These are phyloP conservation scores for Knoxdaviesia proteae DNA, from an alignment of 2,329 filamentous ascomycete species.

Conservation along the genomic window DNA sequence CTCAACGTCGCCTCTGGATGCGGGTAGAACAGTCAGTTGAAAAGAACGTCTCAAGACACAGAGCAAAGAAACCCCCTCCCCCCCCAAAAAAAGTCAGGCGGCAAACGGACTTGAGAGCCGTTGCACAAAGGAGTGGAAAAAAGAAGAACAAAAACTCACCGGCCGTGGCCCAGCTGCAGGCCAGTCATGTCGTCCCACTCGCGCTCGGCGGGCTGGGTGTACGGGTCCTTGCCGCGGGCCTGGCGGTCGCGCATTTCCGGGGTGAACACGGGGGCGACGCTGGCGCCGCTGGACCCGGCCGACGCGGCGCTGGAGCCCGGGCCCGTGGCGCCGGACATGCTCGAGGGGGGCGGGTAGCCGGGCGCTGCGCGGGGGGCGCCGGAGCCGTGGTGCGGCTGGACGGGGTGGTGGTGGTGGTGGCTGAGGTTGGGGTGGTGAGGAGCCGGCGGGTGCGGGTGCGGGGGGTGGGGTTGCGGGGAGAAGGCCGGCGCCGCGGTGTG, in stretches of 20 bases:
- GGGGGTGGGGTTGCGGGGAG: conserved; percentile 2
- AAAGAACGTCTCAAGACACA: too few relatives aligned
- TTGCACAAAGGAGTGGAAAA: too few relatives aligned
- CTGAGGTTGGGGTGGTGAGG: not conserved
- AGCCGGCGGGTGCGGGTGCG: conserved; percentile 2
- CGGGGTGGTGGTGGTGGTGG: not conserved
- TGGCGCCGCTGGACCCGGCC: conserved; percentile 11
- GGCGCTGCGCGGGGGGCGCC: not conserved
- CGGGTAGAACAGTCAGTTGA: not conserved
- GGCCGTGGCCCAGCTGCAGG: too few relatives aligned
- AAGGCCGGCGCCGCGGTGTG: conserved; percentile 3
- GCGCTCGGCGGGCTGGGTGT: too few relatives aligned
- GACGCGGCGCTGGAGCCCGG: not conserved
- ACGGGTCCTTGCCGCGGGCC: conserved; percentile 15
- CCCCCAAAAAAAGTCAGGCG: not conserved
- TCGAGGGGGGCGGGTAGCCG: too few relatives aligned
- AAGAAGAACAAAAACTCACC: too few relatives aligned
- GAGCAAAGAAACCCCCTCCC: not conserved
- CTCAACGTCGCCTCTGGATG: conserved; percentile 11
- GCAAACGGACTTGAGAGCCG: too few relatives aligned
- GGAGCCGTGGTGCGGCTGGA: not conserved
- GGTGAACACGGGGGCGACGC: conserved; percentile 18
- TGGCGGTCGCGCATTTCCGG: conserved; percentile 34
- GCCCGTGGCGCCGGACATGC: not conserved
- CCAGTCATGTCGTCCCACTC: too few relatives aligned